A percentile compares a stretch with the other conserved stretches of the same genome.
These are phyloP conservation scores for Zizania latifolia DNA, from an alignment of 176 grass and related monocot species.

Conservation along the genomic window DNA sequence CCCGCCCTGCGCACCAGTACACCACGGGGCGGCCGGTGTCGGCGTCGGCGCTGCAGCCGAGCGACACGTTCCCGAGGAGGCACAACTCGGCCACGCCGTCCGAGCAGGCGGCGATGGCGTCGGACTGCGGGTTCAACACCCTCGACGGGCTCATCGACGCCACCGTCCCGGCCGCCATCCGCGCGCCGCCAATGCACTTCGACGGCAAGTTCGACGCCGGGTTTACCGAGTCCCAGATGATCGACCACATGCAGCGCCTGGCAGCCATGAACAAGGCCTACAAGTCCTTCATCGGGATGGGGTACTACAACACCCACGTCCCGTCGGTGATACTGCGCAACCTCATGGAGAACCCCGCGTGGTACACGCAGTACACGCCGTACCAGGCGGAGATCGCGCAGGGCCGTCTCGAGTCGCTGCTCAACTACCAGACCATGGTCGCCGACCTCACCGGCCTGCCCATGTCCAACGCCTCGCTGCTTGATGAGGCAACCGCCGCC, in stretches of 20 bases:
- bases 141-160: constrained; percentile 78
- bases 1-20: constrained; percentile 21
- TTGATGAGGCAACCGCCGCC: constrained; percentile 98
- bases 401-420: constrained; percentile 92
- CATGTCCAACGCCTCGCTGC: constrained; percentile 96
- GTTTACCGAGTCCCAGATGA: constrained; percentile 85
- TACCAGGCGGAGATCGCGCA: constrained; percentile 99
- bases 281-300: constrained; percentile 99
- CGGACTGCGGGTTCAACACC: constrained; percentile 54
- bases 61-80: constrained; percentile 82
- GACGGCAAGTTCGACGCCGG: constrained; percentile 61
- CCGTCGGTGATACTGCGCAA: constrained; percentile 78
- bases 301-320: constrained; percentile 88
- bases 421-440: constrained; percentile 95
- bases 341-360: constrained; percentile 97
- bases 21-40: constrained; percentile 36
- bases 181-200: constrained; percentile 55
- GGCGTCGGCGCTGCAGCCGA: constrained; percentile 58
- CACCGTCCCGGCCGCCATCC: constrained; percentile 61
- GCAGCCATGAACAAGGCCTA: constrained; percentile 70
- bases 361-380: constrained; percentile 99
- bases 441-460: constrained; percentile 87
- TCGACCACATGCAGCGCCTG: constrained; percentile 73
- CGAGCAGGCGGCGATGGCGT: constrained; percentile 70
- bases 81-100: constrained; percentile 85